Base-by-base conservation (phyloP, 2,329 filamentous ascomycete species). In the Verticillium albo-atrum region DNA sequence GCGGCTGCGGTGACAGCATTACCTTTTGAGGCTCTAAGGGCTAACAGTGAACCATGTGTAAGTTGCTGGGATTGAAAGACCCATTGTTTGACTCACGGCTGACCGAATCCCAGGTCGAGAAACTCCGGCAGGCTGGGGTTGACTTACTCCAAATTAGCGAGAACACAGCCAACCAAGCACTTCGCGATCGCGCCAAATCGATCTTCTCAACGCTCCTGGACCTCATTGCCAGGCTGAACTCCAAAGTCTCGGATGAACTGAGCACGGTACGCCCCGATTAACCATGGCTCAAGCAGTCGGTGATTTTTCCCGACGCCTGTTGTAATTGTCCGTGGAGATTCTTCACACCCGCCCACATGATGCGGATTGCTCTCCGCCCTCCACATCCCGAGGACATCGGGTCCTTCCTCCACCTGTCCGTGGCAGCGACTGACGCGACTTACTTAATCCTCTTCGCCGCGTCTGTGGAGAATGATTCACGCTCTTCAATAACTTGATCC, bases 181-280 rank as follows among this genome's bases (percentile, higher is more conserved):
- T 79, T 1, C 71, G 73, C 2, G 60, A 70, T 1, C 67, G 76
- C 17, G 76, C 77, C 3, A 68, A 72, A 1, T 64, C 68, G 17
- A 75, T 79, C 26, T 76, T 79, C 54, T 63, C 66, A 1, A 69
- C 77, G 1, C 65, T 79, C 2, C 67, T 79, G 0, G 75, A 79
- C 58, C 66, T 78, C 6, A 63, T 79, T 30, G 73, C 76, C 3
- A 65, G 74, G 15, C 63, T 79, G 5, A 75, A 79, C 51, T 78
- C 75, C 0, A 77, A 75, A 55, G 75, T 77, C 3, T 78, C 76
- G 1, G 74, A 78, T 66, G 71, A 75, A 1, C 62, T 79, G 3
- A 68, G 51, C 26, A 30, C 25, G 6, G 51, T 17, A 17, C 20
- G 28, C 26, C 25, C 27, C 3, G 28, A 9, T 28, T 53, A 20